Conservation (phyloP, 2,329 filamentous ascomycete genomes). For the Lasiodiplodia sp. region DNA sequence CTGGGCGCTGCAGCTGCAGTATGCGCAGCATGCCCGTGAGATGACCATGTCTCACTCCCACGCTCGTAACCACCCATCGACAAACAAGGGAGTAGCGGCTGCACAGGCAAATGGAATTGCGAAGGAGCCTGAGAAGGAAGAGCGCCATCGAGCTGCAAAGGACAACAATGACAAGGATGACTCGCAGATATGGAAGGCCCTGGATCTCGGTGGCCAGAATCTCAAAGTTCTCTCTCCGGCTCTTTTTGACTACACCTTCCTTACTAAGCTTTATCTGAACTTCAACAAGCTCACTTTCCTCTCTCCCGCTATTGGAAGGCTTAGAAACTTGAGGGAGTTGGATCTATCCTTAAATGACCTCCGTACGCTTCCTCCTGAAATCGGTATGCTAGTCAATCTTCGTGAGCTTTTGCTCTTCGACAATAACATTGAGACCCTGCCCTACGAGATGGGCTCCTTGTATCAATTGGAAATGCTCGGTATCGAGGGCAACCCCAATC, state of each 20-base stretch:
- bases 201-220: constrained; percentile 97
- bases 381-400: constrained; percentile 95
- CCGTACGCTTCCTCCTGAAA: constrained; percentile 80
- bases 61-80: constrained; percentile 72
- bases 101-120: constrained; percentile 58
- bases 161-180: constrained; percentile 55
- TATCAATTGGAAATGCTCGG: constrained; percentile 89
- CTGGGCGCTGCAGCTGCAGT: constrained; percentile 86
- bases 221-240: constrained; percentile 80
- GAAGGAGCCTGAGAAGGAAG: constrained; percentile 61
- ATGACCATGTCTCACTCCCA: constrained; percentile 77
- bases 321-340: constrained; percentile 81
- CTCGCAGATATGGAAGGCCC: constrained; percentile 84
- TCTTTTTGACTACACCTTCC: constrained; percentile 85
- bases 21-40: constrained; percentile 77
- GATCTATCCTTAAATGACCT: constrained; percentile 91
- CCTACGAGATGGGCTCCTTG: constrained; percentile 85
- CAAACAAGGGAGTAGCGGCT: constrained; percentile 71
- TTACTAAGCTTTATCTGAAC: constrained; percentile 90
- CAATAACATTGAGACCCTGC: constrained; percentile 83
- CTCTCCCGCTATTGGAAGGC: constrained; percentile 80
- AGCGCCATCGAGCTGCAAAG: constrained; percentile 70
- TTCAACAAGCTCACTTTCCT: constrained; percentile 87
- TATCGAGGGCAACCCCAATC: constrained; percentile 87
- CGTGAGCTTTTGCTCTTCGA: constrained; percentile 88